Conservation (phyloP, 2,329 filamentous ascomycete genomes). For the Aspergillus puulaauensis region DNA sequence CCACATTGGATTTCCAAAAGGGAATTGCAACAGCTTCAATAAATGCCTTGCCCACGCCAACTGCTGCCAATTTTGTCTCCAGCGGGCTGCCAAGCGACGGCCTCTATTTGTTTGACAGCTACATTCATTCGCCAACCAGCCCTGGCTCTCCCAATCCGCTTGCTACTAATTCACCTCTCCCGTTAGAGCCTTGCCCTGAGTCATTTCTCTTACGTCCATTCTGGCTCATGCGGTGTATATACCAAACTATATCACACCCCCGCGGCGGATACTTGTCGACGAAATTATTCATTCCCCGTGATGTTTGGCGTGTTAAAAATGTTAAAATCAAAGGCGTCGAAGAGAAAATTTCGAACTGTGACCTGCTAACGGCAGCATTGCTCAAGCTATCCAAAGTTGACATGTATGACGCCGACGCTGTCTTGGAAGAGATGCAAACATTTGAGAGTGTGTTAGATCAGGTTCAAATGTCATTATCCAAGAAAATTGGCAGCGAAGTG, state of each 20-base stretch:
- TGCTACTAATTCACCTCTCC: conserved; percentile 66
- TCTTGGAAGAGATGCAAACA: conserved; percentile 90
- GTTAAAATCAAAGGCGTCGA: conserved; percentile 90
- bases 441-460: conserved; percentile 84
- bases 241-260: conserved; percentile 87
- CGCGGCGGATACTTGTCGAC: conserved; percentile 89
- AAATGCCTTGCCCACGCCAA: conserved; percentile 67
- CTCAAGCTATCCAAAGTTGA: conserved; percentile 81
- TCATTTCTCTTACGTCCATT: conserved; percentile 90
- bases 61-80: conserved; percentile 59
- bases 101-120: conserved; percentile 78
- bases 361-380: conserved; percentile 84
- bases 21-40: conserved; percentile 52
- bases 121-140: conserved; percentile 67
- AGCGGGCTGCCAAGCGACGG: conserved; percentile 63
- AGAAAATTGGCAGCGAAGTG: conserved; percentile 91
- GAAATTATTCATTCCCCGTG: conserved; percentile 85
- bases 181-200: conserved; percentile 87
- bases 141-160: conserved; percentile 66
- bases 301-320: conserved; percentile 91
- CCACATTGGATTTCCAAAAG: conserved; percentile 46
- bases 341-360: conserved; percentile 90
- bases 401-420: conserved; percentile 84
- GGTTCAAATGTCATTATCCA: conserved; percentile 71
- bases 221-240: conserved; percentile 94